These are phyloP conservation scores for Spathaspora arborariae DNA, from an alignment of 805 yeast genomes.

Conservation along the genomic window DNA sequence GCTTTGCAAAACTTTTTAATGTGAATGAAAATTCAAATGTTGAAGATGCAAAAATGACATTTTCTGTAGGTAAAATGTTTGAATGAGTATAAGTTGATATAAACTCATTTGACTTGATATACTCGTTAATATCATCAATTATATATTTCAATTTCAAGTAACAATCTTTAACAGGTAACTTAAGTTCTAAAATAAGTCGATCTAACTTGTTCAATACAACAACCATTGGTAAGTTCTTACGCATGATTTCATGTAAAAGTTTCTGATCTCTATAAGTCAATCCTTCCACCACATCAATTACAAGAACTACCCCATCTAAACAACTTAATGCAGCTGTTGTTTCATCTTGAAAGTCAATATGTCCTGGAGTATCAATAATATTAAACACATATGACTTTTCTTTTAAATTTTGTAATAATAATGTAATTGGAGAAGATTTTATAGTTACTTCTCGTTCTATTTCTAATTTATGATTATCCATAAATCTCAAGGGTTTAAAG, in stretches of 20 bases:
- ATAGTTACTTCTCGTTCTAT: slow-evolving; percentile 66
- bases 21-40: slow-evolving; percentile 62
- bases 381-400: slow-evolving; percentile 56
- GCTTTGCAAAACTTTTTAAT: slow-evolving; percentile 56
- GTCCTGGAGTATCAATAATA: slow-evolving; percentile 89
- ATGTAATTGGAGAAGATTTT: slow-evolving; percentile 56
- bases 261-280: slow-evolving; percentile 51
- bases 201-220: slow-evolving; percentile 81
- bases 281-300: slow-evolving; percentile 87
- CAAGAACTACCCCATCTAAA: slow-evolving; percentile 63
- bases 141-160: slow-evolving; percentile 61
- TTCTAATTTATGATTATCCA: slow-evolving; percentile 72
- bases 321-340: slow-evolving; percentile 51
- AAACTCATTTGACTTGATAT: slow-evolving; percentile 34
- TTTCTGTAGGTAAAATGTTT: slow-evolving; percentile 56
- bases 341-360: slow-evolving; percentile 79
- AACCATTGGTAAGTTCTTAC: slow-evolving; percentile 47
- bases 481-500: slow-evolving; percentile 53
- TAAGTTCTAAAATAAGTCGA: slow-evolving; percentile 74
- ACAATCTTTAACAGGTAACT: slow-evolving; percentile 70
- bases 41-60: slow-evolving; percentile 75
- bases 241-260: slow-evolving; percentile 50
- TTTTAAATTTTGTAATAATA: slow-evolving; percentile 51
- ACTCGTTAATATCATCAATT: slow-evolving; percentile 62
- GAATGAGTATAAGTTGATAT: slow-evolving; percentile 22